phyloP scores from a whole-genome alignment of 2,329 filamentous ascomycete genomes.

The Clonostachys sp. region DNA sequence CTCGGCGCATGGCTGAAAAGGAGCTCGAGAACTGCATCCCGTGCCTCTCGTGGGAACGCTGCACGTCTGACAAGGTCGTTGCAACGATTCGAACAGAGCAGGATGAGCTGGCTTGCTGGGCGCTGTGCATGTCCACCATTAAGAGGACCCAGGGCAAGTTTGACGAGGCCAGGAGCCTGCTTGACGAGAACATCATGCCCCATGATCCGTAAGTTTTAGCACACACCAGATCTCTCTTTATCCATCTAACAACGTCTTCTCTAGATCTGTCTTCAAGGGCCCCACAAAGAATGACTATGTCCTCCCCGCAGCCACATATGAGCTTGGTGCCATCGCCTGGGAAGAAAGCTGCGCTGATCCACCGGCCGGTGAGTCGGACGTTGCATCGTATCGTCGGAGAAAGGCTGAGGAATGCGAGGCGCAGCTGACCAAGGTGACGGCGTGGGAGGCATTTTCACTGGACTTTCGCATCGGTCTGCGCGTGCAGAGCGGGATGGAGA shows the following conservation, averaged over 20 bases:
- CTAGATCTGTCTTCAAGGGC: conserved; percentile 51
- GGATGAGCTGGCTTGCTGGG: conserved; percentile 61
- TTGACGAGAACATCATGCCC: conserved; percentile 60
- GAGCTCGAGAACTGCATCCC: conserved; percentile 61
- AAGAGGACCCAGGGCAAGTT: conserved; percentile 58
- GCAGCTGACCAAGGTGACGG: conserved; percentile 62
- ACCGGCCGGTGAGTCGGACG: conserved; percentile 10
- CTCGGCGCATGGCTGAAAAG: conserved; percentile 67
- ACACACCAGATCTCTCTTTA: too few species aligned
- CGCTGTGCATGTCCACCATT: conserved; percentile 62
- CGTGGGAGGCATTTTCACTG: conserved; percentile 68
- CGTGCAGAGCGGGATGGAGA: conserved; percentile 65
- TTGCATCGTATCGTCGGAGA: conserved; percentile 26
- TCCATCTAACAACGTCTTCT: not conserved
- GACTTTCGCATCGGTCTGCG: conserved; percentile 73
- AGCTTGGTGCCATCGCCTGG: conserved; percentile 82
- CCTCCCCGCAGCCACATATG: conserved; percentile 74
- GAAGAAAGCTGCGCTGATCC: conserved; percentile 50
- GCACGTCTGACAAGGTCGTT: conserved; percentile 37
- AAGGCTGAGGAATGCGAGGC: conserved; percentile 58
- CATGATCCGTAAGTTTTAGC: conserved; percentile 50
- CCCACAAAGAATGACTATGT: conserved; percentile 64
- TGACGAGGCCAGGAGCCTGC: conserved; percentile 58
- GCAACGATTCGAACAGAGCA: conserved; percentile 43
- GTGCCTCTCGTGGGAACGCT: conserved; percentile 62